Conservation (phyloP, 768 basidiomycete species). For the Phanerochaete carnosa region DNA sequence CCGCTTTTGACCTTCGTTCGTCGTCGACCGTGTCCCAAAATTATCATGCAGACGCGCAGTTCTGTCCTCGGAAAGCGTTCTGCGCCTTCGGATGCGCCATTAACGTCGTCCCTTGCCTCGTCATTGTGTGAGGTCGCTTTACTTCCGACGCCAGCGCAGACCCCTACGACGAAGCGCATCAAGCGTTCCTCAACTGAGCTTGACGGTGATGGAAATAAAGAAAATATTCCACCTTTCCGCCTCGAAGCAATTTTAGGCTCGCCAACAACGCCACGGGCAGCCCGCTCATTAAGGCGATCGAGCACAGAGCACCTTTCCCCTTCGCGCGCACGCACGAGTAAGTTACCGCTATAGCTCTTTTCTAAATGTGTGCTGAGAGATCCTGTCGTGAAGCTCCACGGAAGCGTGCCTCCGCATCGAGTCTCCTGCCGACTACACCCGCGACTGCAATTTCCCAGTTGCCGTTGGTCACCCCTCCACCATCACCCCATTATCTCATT, state of each 20-base stretch:
- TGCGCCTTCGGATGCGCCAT: constrained; percentile 24
- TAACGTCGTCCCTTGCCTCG: constrained; percentile 35
- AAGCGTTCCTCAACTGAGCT: constrained; percentile 41
- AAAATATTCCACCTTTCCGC: constrained; percentile 69
- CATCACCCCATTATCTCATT: constrained; percentile 47
- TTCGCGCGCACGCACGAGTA: constrained; percentile 44
- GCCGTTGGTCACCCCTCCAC: constrained; percentile 55
- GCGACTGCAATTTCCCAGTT: constrained; percentile 39
- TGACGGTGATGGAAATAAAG: constrained; percentile 68
- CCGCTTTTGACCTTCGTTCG: constrained; percentile 11
- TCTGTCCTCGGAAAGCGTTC: constrained; percentile 34
- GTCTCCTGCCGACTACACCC: constrained; percentile 38
- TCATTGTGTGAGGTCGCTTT: constrained; percentile 8
- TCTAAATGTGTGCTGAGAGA: constrained; percentile 3
- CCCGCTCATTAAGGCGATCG: constrained; percentile 38
- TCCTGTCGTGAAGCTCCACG: constrained; percentile 34
- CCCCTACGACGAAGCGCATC: constrained; percentile 64
- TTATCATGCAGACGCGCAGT: constrained; percentile 21
- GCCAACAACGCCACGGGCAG: constrained; percentile 20
- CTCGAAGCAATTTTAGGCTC: constrained; percentile 34
- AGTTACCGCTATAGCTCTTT: constrained; percentile 20
- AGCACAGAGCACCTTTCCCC: constrained; percentile 36
- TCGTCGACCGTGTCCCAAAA: constrained; percentile 7
- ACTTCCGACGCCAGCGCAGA: constrained; percentile 58
- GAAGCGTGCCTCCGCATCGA: constrained; percentile 45